A percentile compares a stretch with the other conserved stretches of the same genome.
phyloP scores from a whole-genome alignment of 108 stramenopile genomes.

The Stephanodiscus minutulus region DNA sequence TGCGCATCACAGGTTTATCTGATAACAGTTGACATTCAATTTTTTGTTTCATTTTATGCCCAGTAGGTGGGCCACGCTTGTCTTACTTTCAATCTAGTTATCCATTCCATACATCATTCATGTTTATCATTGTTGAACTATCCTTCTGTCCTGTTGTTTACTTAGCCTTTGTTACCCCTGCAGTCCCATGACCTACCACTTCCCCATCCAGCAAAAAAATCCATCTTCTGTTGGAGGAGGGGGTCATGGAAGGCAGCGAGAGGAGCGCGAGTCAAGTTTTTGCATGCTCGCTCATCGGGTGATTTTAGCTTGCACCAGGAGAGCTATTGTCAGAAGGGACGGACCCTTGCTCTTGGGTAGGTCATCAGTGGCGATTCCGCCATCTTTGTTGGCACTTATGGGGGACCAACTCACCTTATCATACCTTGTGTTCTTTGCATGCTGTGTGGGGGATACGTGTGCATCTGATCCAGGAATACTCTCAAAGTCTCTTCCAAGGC shows the following conservation, averaged over 20 bases:
- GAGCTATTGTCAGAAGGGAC: slow-evolving; percentile 47
- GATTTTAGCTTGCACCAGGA: slow-evolving; percentile 51
- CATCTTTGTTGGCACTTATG: slow-evolving; percentile 60
- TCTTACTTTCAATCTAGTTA: no score
- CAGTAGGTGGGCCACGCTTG: no score
- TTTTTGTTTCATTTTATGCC: no score
- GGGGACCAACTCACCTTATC: slow-evolving; percentile 61
- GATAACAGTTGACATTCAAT: no score
- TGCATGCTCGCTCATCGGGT: slow-evolving; percentile 63
- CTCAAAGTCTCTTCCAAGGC: slow-evolving; percentile 49
- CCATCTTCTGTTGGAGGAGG: slow-evolving; percentile 72
- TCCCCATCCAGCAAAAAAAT: no score
- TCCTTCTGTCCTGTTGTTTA: not conserved
- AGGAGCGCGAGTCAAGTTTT: slow-evolving; percentile 73
- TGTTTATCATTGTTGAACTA: not conserved
- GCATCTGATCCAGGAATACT: slow-evolving; percentile 84
- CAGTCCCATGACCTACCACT: no score
- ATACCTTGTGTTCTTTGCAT: slow-evolving; percentile 51
- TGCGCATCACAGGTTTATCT: no score
- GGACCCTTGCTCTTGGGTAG: slow-evolving; percentile 7
- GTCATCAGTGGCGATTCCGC: slow-evolving; percentile 12
- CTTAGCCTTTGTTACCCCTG: not conserved
- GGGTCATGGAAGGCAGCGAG: slow-evolving; percentile 38
- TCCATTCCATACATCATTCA: no score
- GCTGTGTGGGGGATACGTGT: slow-evolving; percentile 79